Base-by-base conservation (phyloP, 2,329 filamentous ascomycete species). In the Fusarium haematococcum region DNA sequence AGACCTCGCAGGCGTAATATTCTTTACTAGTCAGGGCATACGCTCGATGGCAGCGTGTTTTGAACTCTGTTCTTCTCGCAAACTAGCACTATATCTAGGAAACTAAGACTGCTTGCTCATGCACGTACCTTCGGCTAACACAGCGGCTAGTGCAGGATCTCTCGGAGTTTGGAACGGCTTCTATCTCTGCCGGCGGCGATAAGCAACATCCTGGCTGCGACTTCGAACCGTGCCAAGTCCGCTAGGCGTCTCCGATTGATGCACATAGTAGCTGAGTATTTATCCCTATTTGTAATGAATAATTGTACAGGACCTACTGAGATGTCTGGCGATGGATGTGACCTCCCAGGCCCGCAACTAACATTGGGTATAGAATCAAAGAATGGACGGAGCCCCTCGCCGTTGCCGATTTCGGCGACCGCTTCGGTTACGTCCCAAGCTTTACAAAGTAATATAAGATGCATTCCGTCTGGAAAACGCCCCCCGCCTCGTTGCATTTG, bases 381-480 rank as follows among this genome's bases (percentile, higher is more conserved):
- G 39, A 20, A 41, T 41, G 8, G 18, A 41, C 39, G n/a, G 9
- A 20, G 14, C 39, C 1, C 39, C 39, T 43, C 20, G n/a, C 39
- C 6, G 39, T 10, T 43, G 5, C 39, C 8, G 14, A 43, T 3
- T 20, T 20, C 5, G 14, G 39, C 39, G 39, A 41, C 37, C 16
- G 18, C 37, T 2, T 4, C 37, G 16, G 5, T 9, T 41, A 41
- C n/a, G 39, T 20, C 1, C n/a, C 39, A 20, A 43, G 45, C 35
- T 39, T 63, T 33, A 63, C 23, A 11, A 63, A 63, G 33, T 63
- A 63, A 37, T 63, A 63, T 14, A 50, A 8, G 9, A 41, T 48
- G 14, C 45, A 63, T 30, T 27, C 2, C 33, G 11, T 63, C 23
- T 6, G 37, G 20, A 52, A 63, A 32, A 39, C 23, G 3, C 60